Evolutionary conservation across 140 eudicot genomes (phyloP).

Genomic region (Erigeron philadelphicus): DNA sequence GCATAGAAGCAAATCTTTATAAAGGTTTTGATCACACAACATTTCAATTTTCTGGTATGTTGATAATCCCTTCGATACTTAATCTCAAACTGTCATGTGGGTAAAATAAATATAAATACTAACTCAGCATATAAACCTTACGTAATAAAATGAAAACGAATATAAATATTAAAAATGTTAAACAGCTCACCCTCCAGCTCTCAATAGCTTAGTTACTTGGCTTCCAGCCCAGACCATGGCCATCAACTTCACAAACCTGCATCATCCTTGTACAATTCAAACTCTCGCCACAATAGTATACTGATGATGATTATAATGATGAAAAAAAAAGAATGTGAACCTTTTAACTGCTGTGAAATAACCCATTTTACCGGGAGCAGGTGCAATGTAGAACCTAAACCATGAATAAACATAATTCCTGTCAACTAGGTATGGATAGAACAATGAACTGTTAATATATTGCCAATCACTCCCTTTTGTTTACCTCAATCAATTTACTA

Average conservation of each 20-base stretch:
- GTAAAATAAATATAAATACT: not conserved
- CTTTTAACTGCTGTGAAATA: slow-evolving; percentile 68
- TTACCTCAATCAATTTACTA: not conserved
- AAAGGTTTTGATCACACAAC: not conserved
- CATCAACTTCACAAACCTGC: slow-evolving; percentile 87
- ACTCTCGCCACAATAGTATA: slow-evolving; percentile 12
- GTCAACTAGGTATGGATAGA: slow-evolving; percentile 7
- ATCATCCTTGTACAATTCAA: slow-evolving; percentile 17
- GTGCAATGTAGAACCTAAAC: slow-evolving; percentile 78
- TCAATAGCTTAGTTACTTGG: slow-evolving; percentile 80
- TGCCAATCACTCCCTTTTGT: slow-evolving; percentile 1
- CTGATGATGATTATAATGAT: slow-evolving; percentile 1
- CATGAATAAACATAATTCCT: slow-evolving; percentile 22
- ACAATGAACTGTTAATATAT: not conserved
- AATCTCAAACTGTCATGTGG: not conserved
- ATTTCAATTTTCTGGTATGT: not conserved
- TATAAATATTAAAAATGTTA: slow-evolving; percentile 3
- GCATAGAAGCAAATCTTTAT: slow-evolving; percentile 25
- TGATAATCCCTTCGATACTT: not conserved
- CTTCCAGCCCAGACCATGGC: slow-evolving; percentile 99
- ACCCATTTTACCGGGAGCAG: slow-evolving; percentile 91
- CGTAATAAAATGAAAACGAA: slow-evolving; percentile 10
- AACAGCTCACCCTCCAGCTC: slow-evolving; percentile 87
- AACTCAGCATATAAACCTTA: no score
- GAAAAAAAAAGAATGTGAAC: slow-evolving; percentile 29